Percentiles rank a stretch among this genome's conserved stretches.
Evolutionary conservation across 495 filamentous ascomycete genomes (phyloP).

Genomic region (Darksidea phi): DNA sequence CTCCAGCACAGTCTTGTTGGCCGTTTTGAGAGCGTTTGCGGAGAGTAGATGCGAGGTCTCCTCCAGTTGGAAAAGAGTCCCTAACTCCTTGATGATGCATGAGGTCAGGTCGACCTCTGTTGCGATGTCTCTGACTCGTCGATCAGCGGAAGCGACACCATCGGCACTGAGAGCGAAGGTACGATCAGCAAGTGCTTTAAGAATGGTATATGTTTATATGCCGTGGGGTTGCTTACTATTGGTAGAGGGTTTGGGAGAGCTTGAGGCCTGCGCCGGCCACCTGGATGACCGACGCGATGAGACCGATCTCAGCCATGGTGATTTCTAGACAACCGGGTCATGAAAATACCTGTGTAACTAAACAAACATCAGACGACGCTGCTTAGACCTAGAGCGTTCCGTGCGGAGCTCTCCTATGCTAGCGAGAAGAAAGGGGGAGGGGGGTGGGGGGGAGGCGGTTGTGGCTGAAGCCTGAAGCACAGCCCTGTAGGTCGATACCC

Average conservation of each 20-base stretch:
- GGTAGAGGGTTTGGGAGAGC: conserved; percentile 34
- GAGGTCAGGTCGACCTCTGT: conserved; percentile 35
- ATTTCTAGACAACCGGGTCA: background rate
- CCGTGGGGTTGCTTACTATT: too few species aligned
- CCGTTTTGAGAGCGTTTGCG: conserved; percentile 31
- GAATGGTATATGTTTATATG: too few species aligned
- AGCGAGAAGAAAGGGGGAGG: too few species aligned
- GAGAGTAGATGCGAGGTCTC: conserved; percentile 24
- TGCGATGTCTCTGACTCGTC: conserved; percentile 35
- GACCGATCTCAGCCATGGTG: conserved; percentile 32
- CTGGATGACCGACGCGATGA: conserved; percentile 35
- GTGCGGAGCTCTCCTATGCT: too few species aligned
- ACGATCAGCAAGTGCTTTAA: too few species aligned
- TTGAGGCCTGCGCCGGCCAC: conserved; percentile 33
- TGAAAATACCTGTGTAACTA: too few species aligned
- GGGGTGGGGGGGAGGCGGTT: too few species aligned
- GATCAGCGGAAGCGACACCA: conserved; percentile 29
- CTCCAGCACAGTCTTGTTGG: conserved; percentile 33
- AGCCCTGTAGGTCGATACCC: too few species aligned
- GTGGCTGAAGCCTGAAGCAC: too few species aligned
- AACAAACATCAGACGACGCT: too few species aligned
- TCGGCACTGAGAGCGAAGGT: too few species aligned
- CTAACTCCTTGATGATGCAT: conserved; percentile 33
- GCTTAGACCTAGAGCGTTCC: too few species aligned
- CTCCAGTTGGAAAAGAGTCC: conserved; percentile 24